Conservation (phyloP, 768 basidiomycete species). For the Russula abietina region DNA sequence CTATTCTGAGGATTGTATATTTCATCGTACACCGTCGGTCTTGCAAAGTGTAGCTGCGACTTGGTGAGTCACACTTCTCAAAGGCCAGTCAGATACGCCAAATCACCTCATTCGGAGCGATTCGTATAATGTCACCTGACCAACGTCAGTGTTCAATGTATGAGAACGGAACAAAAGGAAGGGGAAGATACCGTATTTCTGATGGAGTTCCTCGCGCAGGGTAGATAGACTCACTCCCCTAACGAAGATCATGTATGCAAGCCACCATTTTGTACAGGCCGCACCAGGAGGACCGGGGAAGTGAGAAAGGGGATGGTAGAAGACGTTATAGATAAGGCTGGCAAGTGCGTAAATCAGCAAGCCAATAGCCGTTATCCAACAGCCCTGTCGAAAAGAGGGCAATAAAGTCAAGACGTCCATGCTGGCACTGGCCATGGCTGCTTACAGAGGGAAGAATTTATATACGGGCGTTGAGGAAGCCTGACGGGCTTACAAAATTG, state of each 20-base stretch:
- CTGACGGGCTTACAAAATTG: no score
- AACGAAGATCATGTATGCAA: slow-evolving; percentile 14
- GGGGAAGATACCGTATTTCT: slow-evolving; percentile 4
- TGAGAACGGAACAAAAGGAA: no score
- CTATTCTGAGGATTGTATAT: no score
- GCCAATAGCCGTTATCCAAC: neutral
- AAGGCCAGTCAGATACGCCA: neutral
- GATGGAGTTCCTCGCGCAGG: slow-evolving; percentile 4
- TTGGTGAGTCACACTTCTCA: neutral
- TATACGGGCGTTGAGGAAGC: neutral
- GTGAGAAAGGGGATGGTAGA: slow-evolving; percentile 14
- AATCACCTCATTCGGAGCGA: slow-evolving; percentile 17
- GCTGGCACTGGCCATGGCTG: no score
- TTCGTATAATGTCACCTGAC: slow-evolving; percentile 16
- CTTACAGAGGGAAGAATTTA: neutral
- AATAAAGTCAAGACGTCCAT: neutral
- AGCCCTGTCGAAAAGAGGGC: neutral
- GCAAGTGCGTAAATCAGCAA: neutral
- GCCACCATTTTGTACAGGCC: slow-evolving; percentile 15
- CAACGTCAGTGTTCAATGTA: neutral
- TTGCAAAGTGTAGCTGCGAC: no score
- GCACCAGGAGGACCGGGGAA: slow-evolving; percentile 18
- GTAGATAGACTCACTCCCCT: slow-evolving; percentile 9
- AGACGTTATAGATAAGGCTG: slow-evolving; percentile 7
- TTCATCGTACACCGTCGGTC: no score